These are phyloP conservation scores for Hypoxylon sp. DNA, from an alignment of 2,329 filamentous ascomycete species.

Conservation along the genomic window DNA sequence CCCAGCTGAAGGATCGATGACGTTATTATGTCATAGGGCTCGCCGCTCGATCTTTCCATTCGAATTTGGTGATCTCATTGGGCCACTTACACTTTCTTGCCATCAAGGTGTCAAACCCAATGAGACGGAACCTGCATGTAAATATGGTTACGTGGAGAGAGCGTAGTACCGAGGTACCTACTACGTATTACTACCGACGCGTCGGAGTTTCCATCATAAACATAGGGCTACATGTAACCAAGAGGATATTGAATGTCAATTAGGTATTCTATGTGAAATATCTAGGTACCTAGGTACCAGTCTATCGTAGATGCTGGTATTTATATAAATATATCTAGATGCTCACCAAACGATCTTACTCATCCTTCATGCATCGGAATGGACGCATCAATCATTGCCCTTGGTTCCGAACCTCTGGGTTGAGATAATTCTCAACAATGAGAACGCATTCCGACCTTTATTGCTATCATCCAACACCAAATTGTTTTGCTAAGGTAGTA, in stretches of 20 bases:
- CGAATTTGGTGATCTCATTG: constrained; percentile 32
- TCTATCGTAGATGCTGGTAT: background rate
- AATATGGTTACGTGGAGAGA: background rate
- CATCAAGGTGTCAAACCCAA: constrained; percentile 5
- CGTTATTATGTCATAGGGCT: constrained; percentile 39
- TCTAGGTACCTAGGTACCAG: background rate
- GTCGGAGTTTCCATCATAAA: constrained; percentile 28
- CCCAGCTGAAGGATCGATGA: constrained; percentile 25
- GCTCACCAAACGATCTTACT: constrained; percentile 12
- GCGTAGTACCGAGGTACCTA: constrained; percentile 14
- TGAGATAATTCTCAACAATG: constrained; percentile 9
- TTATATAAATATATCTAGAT: constrained; percentile 8
- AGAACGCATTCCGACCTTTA: constrained; percentile 10
- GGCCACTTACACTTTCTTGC: constrained; percentile 17
- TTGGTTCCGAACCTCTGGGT: background rate
- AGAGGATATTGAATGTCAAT: background rate
- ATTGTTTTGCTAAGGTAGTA: constrained; percentile 5
- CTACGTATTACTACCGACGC: constrained; percentile 6
- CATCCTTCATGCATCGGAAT: constrained; percentile 30
- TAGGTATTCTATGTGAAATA: background rate
- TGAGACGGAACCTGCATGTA: constrained; percentile 12
- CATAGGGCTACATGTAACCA: constrained; percentile 4
- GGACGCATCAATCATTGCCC: constrained; percentile 9
- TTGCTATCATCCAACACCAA: constrained; percentile 6
- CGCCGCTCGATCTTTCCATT: constrained; percentile 24